These are phyloP conservation scores for Pythium monospermum DNA, from an alignment of 352 stramenopile genomes.

Conservation along the genomic window DNA sequence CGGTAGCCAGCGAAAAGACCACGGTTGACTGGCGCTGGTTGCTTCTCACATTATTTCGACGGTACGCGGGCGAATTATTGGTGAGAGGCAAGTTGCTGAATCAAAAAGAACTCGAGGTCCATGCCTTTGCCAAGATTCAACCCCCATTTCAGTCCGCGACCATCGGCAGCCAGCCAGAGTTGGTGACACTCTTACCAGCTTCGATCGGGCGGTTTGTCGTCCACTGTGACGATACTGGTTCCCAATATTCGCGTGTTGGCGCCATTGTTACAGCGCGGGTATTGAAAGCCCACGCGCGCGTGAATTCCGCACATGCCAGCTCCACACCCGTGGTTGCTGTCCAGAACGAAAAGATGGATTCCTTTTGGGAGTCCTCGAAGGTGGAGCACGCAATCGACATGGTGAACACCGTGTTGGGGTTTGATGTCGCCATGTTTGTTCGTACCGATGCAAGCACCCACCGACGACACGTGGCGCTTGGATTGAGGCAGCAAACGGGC, in stretches of 20 bases:
- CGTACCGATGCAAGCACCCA: not conserved
- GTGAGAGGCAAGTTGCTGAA: conserved; percentile 43
- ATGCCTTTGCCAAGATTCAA: conserved; percentile 7
- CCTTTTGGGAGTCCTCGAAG: too few relatives aligned
- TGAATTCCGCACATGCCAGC: not conserved
- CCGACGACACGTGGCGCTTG: not conserved
- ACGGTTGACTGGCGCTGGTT: conserved; percentile 13
- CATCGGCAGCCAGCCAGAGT: not conserved
- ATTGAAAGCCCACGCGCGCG: too few relatives aligned
- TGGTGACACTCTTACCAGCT: not conserved
- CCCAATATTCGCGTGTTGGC: too few relatives aligned
- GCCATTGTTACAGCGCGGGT: too few relatives aligned
- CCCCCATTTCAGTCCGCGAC: too few relatives aligned
- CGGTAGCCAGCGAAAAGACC: too few relatives aligned
- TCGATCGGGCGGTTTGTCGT: not conserved
- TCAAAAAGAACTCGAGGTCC: conserved; percentile 35
- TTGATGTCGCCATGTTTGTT: not conserved
- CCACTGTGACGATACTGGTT: not conserved
- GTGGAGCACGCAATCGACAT: not conserved
- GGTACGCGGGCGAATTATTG: conserved; percentile 22
- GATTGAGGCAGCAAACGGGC: too few relatives aligned
- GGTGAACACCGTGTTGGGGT: not conserved
- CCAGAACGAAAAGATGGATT: too few relatives aligned
- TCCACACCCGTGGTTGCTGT: too few relatives aligned
- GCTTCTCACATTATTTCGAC: conserved; percentile 24